Evolutionary conservation across 2,329 filamentous ascomycete genomes (phyloP).

Genomic region (Clonostachys byssicola): DNA sequence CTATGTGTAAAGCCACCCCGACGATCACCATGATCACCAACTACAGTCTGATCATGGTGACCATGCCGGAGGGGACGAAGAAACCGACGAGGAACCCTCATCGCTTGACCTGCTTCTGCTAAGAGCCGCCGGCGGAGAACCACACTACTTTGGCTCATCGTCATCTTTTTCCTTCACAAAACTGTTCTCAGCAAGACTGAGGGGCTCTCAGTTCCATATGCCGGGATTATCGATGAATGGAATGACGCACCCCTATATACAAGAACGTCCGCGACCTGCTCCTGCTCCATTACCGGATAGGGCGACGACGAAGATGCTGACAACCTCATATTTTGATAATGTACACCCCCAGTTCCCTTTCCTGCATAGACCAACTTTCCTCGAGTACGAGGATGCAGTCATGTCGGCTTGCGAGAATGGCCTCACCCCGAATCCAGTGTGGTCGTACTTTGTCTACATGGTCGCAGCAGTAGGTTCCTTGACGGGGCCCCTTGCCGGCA

Average conservation of each 20-base stretch:
- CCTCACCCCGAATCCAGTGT: neutral
- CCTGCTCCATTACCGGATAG: conserved; percentile 2
- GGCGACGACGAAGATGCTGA: conserved; percentile 3
- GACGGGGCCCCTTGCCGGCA: neutral
- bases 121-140: neutral
- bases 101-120: neutral
- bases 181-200: neutral
- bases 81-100: neutral
- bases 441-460: conserved; percentile 11
- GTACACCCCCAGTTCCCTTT: conserved; percentile 31
- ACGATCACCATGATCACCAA: neutral
- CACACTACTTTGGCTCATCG: conserved; percentile 1
- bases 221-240: conserved; percentile 1
- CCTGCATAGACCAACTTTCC: conserved; percentile 24
- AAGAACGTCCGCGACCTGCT: neutral
- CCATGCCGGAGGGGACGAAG: neutral
- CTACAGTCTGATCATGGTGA: neutral
- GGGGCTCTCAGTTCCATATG: neutral
- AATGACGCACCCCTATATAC: neutral
- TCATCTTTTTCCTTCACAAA: conserved; percentile 1
- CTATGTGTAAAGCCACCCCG: neutral
- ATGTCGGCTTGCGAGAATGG: conserved; percentile 2
- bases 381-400: conserved; percentile 18
- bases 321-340: conserved; percentile 25
- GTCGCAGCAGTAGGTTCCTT: conserved; percentile 3